Percentiles rank a stretch among this genome's conserved stretches.
These are phyloP conservation scores for Rachicladosporium sp. DNA, from an alignment of 2,329 filamentous ascomycete genomes.

Conservation along the genomic window DNA sequence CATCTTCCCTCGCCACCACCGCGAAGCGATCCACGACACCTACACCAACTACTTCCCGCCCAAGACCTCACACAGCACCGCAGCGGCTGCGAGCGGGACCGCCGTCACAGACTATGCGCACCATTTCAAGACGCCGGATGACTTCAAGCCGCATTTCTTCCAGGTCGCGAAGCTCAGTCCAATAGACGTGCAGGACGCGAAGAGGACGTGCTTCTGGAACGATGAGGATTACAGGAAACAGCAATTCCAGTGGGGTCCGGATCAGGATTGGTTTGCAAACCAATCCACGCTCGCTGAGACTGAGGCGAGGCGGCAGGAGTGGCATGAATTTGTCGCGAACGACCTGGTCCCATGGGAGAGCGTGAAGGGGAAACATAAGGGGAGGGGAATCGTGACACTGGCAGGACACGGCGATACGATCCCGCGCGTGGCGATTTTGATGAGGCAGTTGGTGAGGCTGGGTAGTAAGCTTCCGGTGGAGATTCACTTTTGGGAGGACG, in stretches of 20 bases:
- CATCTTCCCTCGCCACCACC: too few relatives aligned
- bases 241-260: background rate
- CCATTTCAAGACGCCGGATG: background rate
- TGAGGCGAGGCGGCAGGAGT: constrained; percentile 6
- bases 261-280: background rate
- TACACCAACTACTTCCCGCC: too few relatives aligned
- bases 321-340: constrained; percentile 13
- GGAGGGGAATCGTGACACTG: constrained; percentile 22
- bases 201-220: background rate
- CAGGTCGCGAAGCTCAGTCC: background rate
- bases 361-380: constrained; percentile 13
- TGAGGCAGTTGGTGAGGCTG: constrained; percentile 11
- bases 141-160: background rate
- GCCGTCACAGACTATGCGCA: background rate
- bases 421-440: constrained; percentile 15
- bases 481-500: constrained; percentile 21
- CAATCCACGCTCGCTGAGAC: background rate
- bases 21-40: too few relatives aligned
- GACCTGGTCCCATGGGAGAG: constrained; percentile 11
- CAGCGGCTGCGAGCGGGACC: too few relatives aligned
- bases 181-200: background rate
- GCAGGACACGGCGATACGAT: constrained; percentile 14
- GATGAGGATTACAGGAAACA: background rate
- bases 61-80: too few relatives aligned
- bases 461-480: constrained; percentile 18